A percentile compares a stretch with the other conserved stretches of the same genome.
Evolutionary conservation across 129 eudicot genomes (phyloP).

Genomic region (Mikania micrantha): DNA sequence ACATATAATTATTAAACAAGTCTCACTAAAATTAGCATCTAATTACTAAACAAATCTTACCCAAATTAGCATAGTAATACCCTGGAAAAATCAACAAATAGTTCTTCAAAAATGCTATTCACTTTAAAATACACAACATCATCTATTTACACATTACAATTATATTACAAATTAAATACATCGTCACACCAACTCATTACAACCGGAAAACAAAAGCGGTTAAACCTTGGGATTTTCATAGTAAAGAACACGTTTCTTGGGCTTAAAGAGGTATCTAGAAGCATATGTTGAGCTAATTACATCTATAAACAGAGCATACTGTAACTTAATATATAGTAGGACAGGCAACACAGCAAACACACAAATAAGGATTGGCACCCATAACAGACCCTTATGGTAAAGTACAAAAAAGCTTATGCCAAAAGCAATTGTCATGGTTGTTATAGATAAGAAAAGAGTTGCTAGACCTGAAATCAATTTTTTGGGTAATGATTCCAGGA

Average conservation of each 20-base stretch:
- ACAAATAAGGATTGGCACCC: constrained; percentile 28
- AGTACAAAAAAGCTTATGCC: constrained; percentile 19
- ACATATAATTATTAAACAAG: too few relatives aligned
- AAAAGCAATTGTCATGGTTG: constrained; percentile 17
- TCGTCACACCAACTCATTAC: background rate
- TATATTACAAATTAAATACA: background rate
- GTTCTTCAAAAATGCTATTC: too few relatives aligned
- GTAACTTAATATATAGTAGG: background rate
- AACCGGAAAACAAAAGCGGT: background rate
- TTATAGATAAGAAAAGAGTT: constrained; percentile 14
- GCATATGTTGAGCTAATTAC: background rate
- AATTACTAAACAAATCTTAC: too few relatives aligned
- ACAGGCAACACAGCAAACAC: constrained; percentile 22
- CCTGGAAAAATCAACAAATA: too few relatives aligned
- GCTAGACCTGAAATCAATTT: background rate
- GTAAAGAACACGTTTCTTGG: constrained; percentile 16
- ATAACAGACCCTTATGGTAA: constrained; percentile 4
- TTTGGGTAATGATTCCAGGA: constrained; percentile 17
- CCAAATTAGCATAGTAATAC: too few relatives aligned
- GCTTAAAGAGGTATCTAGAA: constrained; percentile 18
- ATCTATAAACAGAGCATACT: background rate
- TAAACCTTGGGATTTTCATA: constrained; percentile 12
- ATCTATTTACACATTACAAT: background rate
- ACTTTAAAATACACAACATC: background rate
- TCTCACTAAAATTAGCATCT: too few relatives aligned